Evolutionary conservation across 1,284 basidiomycete genomes (phyloP).

Genomic region (Ceratobasidium sp.): DNA sequence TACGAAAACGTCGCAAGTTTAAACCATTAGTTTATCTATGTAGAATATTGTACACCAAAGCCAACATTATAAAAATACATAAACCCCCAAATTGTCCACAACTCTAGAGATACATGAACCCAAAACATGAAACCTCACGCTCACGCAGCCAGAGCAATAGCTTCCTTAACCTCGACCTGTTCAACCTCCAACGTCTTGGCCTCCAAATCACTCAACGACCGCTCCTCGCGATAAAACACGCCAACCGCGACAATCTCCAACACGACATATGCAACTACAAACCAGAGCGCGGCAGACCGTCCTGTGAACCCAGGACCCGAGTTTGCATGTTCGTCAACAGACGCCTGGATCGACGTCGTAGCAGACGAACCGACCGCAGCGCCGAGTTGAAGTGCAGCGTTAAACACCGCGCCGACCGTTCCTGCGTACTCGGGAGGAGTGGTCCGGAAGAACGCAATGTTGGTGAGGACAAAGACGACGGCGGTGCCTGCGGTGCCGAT

Average conservation of each 20-base stretch:
- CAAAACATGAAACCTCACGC: background rate
- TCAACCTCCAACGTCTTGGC: slow-evolving; percentile 22
- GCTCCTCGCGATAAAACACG: slow-evolving; percentile 40
- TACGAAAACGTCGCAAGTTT: too few relatives aligned
- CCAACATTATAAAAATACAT: background rate
- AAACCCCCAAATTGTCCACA: background rate
- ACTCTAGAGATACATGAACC: background rate
- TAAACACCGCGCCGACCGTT: slow-evolving; percentile 47
- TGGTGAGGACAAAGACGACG: slow-evolving; percentile 30
- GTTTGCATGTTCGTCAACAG: slow-evolving; percentile 36
- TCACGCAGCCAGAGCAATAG: background rate
- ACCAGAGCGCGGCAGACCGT: slow-evolving; percentile 46
- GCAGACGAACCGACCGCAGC: slow-evolving; percentile 45
- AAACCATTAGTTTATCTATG: too few relatives aligned
- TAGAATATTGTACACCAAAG: too few relatives aligned
- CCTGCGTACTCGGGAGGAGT: slow-evolving; percentile 45
- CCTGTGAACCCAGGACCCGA: slow-evolving; percentile 34
- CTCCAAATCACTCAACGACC: slow-evolving; percentile 13
- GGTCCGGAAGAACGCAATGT: slow-evolving; percentile 37
- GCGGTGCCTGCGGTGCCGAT: slow-evolving; percentile 36
- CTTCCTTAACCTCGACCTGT: slow-evolving; percentile 3
- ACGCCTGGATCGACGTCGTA: slow-evolving; percentile 44
- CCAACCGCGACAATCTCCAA: slow-evolving; percentile 36
- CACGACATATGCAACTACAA: slow-evolving; percentile 44
- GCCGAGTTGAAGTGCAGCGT: slow-evolving; percentile 48